Evolutionary conservation across 2,329 filamentous ascomycete genomes (phyloP), one percentile per base, ranked within the genome.

Genomic region (Colletotrichum trifolii): DNA sequence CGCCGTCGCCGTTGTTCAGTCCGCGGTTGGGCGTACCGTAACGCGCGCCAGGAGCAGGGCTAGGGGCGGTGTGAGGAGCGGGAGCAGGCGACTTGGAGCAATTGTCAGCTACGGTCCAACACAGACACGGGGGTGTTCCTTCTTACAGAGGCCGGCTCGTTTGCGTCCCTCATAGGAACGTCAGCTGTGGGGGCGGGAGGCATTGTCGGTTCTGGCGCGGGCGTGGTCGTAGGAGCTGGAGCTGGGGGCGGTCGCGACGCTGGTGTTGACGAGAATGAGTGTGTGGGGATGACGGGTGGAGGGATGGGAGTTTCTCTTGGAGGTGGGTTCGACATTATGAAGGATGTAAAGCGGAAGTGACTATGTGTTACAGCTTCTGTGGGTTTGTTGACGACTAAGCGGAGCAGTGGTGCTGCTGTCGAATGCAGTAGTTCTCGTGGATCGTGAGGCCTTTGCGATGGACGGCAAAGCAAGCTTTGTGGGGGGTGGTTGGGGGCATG

Each of bases 21-120:
- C 62, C 73, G 55, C 81, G 79, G 34, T 74, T 75, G 6, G 82
- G 84, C 13, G 86, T 88, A 64, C 82, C 81, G 43, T 78, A 85
- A 61, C 84, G 77, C 7, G 74, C 75, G 10, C 25, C 25, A 25
- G 79, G 77, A 17, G 78, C 73, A 12, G 82, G 80, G 46, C 80
- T 82, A 9, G 81, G 77, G n/a, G 71, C 73, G 63, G 69, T 72
- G 45, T 76, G 68, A 17, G 73, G 68, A 33, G 69, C 71, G 6
- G 78, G 76, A 11, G 76, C 77, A 13, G 81, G 81, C 8, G 78
- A 81, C 69, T 82, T 74, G 74, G 49, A 45, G 25, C 54, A 13
- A 25, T 8, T 12, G 64, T 66, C 33, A 64, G 67, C 36, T 25
- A 5, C 25, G 25, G 56, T 13, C 8, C 12, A 12, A 2, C 39